These are phyloP conservation scores for Sporothrix variecibatus DNA, from an alignment of 2,329 filamentous ascomycete species.

Conservation along the genomic window DNA sequence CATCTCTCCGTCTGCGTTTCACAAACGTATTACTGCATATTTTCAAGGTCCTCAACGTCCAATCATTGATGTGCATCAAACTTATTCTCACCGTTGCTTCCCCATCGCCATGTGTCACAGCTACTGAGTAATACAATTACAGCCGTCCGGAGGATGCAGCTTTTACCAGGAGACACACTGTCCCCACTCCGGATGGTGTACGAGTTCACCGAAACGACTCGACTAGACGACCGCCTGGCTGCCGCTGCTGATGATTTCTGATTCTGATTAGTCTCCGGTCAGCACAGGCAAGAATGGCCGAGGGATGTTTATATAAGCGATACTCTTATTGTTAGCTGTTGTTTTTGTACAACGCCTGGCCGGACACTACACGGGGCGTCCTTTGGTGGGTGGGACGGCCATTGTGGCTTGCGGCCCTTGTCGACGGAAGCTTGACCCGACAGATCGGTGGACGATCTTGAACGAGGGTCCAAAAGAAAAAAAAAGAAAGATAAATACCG, in stretches of 20 bases:
- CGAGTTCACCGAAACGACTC: too few relatives aligned
- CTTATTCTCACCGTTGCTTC: background rate
- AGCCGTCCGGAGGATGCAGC: background rate
- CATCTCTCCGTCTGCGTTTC: background rate
- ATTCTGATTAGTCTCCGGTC: background rate
- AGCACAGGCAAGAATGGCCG: too few relatives aligned
- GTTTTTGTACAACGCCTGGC: too few relatives aligned
- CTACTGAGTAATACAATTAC: background rate
- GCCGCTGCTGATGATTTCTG: background rate
- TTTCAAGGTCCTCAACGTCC: background rate
- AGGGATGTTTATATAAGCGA: too few relatives aligned
- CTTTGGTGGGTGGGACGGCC: too few relatives aligned
- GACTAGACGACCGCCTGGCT: background rate
- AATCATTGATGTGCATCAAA: background rate
- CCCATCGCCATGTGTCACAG: background rate
- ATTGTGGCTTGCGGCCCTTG: too few relatives aligned
- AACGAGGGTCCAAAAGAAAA: background rate
- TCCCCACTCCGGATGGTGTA: background rate
- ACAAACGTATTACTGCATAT: background rate
- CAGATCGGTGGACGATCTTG: background rate
- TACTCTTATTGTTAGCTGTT: too few relatives aligned
- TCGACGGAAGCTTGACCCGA: background rate
- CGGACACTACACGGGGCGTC: too few relatives aligned
- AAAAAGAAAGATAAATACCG: background rate
- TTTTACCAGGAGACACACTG: background rate